These are phyloP conservation scores for Amniculicola lignicola DNA, from an alignment of 495 filamentous ascomycete genomes.

Conservation along the genomic window DNA sequence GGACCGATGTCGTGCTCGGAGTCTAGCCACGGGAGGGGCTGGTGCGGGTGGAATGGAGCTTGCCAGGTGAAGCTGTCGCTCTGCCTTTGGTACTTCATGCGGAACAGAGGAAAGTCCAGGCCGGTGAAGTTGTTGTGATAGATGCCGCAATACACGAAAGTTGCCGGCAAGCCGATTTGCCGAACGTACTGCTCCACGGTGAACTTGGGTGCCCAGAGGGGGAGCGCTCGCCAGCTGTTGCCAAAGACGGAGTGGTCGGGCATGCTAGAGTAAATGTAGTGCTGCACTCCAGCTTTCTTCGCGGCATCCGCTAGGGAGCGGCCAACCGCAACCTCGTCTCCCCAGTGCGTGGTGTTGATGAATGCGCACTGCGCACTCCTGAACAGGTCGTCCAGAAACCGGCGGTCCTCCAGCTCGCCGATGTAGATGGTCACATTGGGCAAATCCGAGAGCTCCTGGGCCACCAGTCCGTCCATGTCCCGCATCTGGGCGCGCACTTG, in stretches of 20 bases:
- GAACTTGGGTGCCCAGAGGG: constrained; percentile 89
- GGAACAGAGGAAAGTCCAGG: constrained; percentile 86
- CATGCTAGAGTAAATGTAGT: constrained; percentile 96
- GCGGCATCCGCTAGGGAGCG: constrained; percentile 84
- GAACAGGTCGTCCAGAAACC: constrained; percentile 75
- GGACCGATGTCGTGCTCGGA: constrained; percentile 96
- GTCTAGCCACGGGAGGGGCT: constrained; percentile 91
- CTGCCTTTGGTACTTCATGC: constrained; percentile 77
- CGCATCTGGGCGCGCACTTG: constrained; percentile 84
- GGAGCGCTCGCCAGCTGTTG: constrained; percentile 74
- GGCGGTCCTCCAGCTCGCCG: constrained; percentile 72
- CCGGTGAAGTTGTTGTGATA: constrained; percentile 99
- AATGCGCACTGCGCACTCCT: constrained; percentile 81
- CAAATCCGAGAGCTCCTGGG: constrained; percentile 72
- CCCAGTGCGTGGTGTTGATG: constrained; percentile 98
- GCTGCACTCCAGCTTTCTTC: constrained; percentile 75
- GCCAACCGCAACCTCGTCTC: constrained; percentile 87
- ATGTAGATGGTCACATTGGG: constrained; percentile 81
- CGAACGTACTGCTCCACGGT: constrained; percentile 87
- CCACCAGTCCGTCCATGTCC: constrained; percentile 75
- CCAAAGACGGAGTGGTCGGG: constrained; percentile 79
- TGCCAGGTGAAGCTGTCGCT: constrained; percentile 91
- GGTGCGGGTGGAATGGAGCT: constrained; percentile 87
- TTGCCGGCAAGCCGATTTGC: constrained; percentile 76
- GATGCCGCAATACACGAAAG: constrained; percentile 93